phyloP scores from a whole-genome alignment of 257 asterid genomes.

The Dorcoceras hygrometricum region DNA sequence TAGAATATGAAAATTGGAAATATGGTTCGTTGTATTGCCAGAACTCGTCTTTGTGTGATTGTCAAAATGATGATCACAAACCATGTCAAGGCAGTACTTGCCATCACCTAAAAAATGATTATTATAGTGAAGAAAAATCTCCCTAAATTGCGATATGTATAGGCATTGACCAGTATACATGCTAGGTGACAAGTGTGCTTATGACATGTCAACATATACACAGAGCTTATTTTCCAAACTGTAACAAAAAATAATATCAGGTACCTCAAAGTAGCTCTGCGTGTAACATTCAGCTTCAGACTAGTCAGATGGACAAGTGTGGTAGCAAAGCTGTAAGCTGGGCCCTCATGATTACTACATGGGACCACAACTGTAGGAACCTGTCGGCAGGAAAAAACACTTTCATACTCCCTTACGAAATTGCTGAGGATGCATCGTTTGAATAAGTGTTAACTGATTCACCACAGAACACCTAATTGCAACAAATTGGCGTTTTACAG shows the following conservation, averaged over 20 bases:
- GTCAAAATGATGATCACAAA: constrained; percentile 8
- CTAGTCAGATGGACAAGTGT: constrained; percentile 9
- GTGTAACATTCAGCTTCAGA: constrained; percentile 16
- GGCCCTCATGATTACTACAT: constrained; percentile 8
- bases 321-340: constrained; percentile 15
- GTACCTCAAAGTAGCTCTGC: constrained; percentile 26
- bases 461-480: not conserved
- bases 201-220: not conserved
- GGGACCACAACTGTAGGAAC: not conserved
- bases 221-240: constrained; percentile 8
- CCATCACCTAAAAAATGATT: too few relatives aligned
- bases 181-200: not conserved
- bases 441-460: not conserved
- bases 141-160: not conserved
- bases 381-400: constrained; percentile 17
- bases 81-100: too few relatives aligned
- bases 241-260: constrained; percentile 11
- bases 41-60: too few relatives aligned
- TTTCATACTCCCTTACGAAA: not conserved
- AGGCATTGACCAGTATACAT: not conserved
- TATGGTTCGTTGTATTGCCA: not conserved
- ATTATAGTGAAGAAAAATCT: too few relatives aligned
- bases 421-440: constrained; percentile 2
- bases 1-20: not conserved
- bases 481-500: too few relatives aligned